phyloP scores from a whole-genome alignment of 176 grass and related monocot genomes.

The Poa pratensis region DNA sequence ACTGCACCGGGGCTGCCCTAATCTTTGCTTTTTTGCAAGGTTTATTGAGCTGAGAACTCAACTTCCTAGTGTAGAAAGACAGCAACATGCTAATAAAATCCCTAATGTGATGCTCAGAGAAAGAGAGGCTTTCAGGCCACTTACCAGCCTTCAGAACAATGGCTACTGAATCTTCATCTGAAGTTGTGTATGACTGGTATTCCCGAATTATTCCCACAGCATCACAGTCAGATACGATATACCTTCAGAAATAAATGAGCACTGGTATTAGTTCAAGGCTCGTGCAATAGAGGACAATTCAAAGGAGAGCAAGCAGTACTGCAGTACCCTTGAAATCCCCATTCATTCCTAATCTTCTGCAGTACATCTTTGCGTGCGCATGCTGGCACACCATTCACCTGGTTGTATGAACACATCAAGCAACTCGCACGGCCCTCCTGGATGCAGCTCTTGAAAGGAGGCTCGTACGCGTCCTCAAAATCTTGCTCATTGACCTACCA shows the following conservation, averaged over 20 bases:
- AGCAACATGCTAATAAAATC: conserved; percentile 16
- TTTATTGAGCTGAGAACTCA: not conserved
- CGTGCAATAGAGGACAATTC: conserved; percentile 6
- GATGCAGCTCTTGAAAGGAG: conserved; percentile 94
- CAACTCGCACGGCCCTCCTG: conserved; percentile 87
- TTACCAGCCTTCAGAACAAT: conserved; percentile 94
- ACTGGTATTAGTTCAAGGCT: conserved; percentile 23
- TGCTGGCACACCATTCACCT: conserved; percentile 82
- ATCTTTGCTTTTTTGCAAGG: not conserved
- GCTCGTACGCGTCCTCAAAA: conserved; percentile 86
- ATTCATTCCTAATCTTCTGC: conserved; percentile 75
- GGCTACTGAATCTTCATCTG: conserved; percentile 84
- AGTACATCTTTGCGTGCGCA: conserved; percentile 79
- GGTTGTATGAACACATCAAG: conserved; percentile 96
- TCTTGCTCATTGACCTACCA: conserved; percentile 88
- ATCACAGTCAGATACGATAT: conserved; percentile 90
- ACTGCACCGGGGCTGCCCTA: too few relatives aligned
- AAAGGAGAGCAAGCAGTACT: conserved; percentile 52
- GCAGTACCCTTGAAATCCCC: conserved; percentile 90
- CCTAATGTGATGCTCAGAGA: not conserved
- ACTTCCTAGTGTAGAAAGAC: conserved; percentile 6
- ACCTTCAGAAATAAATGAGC: conserved; percentile 56
- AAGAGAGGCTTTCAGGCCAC: conserved; percentile 18
- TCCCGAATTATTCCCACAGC: conserved; percentile 87
- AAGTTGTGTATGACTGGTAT: conserved; percentile 70